Percentiles rank a stretch among this genome's conserved stretches.
Conservation (phyloP, 805 yeast species). For the Candida nemodendra region DNA sequence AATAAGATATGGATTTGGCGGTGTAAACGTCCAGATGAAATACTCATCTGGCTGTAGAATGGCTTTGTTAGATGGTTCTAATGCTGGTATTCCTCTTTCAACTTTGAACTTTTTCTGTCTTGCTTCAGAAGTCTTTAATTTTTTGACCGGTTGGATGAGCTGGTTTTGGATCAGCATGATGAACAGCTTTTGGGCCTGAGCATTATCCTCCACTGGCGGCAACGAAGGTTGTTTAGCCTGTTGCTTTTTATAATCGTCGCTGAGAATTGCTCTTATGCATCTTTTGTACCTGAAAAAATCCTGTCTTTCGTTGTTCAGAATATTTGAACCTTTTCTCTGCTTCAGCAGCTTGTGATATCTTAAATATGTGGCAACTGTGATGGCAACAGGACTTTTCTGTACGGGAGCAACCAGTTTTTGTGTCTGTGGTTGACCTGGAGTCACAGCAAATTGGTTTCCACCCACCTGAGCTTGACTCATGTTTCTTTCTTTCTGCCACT, state of each 20-base stretch:
- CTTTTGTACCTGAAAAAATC: constrained; percentile 90
- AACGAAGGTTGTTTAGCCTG: constrained; percentile 38
- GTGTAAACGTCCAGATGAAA: constrained; percentile 79
- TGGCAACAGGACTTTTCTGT: constrained; percentile 50
- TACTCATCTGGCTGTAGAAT: constrained; percentile 64
- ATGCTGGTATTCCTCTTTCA: constrained; percentile 59
- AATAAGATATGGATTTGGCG: constrained; percentile 64
- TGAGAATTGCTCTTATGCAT: constrained; percentile 70
- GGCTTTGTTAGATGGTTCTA: constrained; percentile 56
- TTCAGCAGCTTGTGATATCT: constrained; percentile 68
- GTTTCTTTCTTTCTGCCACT: background rate
- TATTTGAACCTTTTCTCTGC: constrained; percentile 65
- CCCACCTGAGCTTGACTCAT: constrained; percentile 2
- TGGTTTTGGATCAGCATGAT: constrained; percentile 69
- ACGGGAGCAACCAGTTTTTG: constrained; percentile 24
- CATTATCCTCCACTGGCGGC: constrained; percentile 45
- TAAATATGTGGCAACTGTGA: constrained; percentile 69
- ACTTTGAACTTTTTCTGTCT: constrained; percentile 61
- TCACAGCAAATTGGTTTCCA: background rate
- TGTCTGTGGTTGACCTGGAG: constrained; percentile 9
- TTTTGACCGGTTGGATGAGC: constrained; percentile 71
- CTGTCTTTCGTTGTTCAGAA: constrained; percentile 63
- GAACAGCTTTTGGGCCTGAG: constrained; percentile 61
- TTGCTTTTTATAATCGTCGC: constrained; percentile 60
- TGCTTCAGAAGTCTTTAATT: constrained; percentile 67